Conservation (phyloP, 1,284 basidiomycete genomes). For the Ustilago shanxiensis region DNA sequence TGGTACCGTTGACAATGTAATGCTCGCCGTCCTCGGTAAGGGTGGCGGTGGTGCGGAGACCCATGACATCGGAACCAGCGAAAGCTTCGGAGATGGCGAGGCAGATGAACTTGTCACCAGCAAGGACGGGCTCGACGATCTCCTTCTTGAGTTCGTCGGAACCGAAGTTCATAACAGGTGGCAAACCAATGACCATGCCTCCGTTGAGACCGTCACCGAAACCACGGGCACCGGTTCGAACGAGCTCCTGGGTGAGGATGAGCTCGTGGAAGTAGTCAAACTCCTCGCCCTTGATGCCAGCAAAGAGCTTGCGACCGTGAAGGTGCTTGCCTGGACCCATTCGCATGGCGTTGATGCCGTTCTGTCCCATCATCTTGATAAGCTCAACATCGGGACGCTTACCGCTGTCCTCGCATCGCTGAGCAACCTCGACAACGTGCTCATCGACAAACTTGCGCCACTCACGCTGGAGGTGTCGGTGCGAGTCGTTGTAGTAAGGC, state of each 20-base stretch:
- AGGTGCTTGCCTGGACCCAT: constrained; percentile 84
- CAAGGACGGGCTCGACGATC: constrained; percentile 83
- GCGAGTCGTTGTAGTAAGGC: constrained; percentile 71
- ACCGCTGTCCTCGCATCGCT: constrained; percentile 90
- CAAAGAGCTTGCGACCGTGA: constrained; percentile 82
- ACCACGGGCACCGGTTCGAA: constrained; percentile 79
- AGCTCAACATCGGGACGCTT: constrained; percentile 73
- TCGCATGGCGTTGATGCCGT: constrained; percentile 65
- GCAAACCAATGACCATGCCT: constrained; percentile 71
- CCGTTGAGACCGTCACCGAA: constrained; percentile 70
- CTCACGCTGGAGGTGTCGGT: constrained; percentile 69
- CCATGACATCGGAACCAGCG: constrained; percentile 86
- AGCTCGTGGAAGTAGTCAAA: constrained; percentile 88
- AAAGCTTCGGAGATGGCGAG: constrained; percentile 91
- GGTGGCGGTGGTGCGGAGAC: constrained; percentile 79
- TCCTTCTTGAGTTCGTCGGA: constrained; percentile 81
- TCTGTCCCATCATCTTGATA: constrained; percentile 70
- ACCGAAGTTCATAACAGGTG: constrained; percentile 81
- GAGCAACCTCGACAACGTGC: constrained; percentile 82
- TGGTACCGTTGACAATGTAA: constrained; percentile 71
- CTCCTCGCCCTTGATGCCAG: constrained; percentile 88
- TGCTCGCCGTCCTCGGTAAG: constrained; percentile 83
- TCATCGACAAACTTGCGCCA: constrained; percentile 76
- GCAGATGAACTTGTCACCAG: constrained; percentile 83
- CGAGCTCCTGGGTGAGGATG: constrained; percentile 85